A percentile compares a stretch with the other conserved stretches of the same genome.
Evolutionary conservation across 768 basidiomycete genomes (phyloP).

Genomic region (Mycena leptocephala): DNA sequence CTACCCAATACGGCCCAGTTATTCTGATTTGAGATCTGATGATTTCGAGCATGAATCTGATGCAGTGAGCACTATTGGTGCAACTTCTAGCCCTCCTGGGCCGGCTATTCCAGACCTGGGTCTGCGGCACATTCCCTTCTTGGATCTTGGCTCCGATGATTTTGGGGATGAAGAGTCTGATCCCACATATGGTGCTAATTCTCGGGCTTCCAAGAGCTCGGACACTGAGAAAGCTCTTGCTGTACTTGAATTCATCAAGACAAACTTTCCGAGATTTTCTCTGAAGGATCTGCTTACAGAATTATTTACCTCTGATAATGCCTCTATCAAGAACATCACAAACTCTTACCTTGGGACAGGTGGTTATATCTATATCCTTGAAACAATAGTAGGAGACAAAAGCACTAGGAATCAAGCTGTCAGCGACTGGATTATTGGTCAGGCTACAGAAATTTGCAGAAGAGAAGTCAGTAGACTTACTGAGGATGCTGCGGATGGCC

Average conservation of each 20-base stretch:
- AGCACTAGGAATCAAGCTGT: not conserved
- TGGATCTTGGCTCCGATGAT: not conserved
- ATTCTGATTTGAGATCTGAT: not conserved
- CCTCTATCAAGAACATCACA: not conserved
- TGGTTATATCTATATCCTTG: not conserved
- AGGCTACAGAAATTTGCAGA: not conserved
- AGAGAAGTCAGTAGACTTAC: not conserved
- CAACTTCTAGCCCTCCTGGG: constrained; percentile 1
- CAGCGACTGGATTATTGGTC: not conserved
- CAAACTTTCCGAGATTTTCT: not conserved
- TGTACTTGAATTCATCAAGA: constrained; percentile 1
- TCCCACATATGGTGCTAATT: not conserved
- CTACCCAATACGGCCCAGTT: constrained; percentile 8
- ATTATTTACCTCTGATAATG: not conserved
- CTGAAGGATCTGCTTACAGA: not conserved
- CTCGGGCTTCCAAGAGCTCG: not conserved
- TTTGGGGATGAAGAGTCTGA: not conserved
- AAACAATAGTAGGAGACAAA: not conserved
- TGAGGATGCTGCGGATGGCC: not conserved
- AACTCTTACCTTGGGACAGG: not conserved
- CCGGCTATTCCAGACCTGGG: not conserved
- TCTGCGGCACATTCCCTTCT: not conserved
- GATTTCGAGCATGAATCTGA: not conserved
- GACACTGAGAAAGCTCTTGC: not conserved
- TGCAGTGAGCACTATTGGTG: constrained; percentile 4